These are phyloP conservation scores for Colletotrichum sublineola DNA, from an alignment of 2,329 filamentous ascomycete genomes.

Conservation along the genomic window DNA sequence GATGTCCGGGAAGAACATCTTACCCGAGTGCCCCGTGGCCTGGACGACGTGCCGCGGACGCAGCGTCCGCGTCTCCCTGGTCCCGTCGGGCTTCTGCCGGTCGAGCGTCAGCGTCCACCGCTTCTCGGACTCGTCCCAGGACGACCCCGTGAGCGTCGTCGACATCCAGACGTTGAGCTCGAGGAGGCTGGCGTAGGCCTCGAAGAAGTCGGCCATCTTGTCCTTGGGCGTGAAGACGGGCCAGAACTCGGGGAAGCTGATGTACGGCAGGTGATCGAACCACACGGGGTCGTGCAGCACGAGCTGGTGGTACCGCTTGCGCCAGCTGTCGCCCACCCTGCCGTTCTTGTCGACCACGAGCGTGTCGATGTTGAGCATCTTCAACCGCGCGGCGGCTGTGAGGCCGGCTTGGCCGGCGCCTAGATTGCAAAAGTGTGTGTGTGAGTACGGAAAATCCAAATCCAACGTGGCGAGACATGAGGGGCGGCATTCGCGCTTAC, in stretches of 20 bases:
- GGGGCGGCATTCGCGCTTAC: conserved; percentile 25
- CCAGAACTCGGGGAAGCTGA: conserved; percentile 72
- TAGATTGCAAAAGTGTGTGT: background rate
- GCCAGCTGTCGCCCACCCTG: conserved; percentile 71
- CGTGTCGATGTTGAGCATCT: conserved; percentile 65
- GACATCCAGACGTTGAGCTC: conserved; percentile 75
- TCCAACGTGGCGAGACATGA: no score
- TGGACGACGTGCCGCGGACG: conserved; percentile 75
- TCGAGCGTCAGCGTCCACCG: conserved; percentile 70
- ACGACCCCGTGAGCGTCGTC: conserved; percentile 59
- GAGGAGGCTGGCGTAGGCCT: conserved; percentile 70
- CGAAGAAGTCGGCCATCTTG: conserved; percentile 75
- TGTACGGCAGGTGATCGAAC: conserved; percentile 70
- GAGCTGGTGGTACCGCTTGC: conserved; percentile 67
- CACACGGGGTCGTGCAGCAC: conserved; percentile 75
- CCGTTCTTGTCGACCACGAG: conserved; percentile 66
- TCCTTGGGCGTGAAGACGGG: conserved; percentile 77
- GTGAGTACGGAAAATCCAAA: no score
- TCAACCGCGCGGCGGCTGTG: conserved; percentile 65
- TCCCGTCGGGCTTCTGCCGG: conserved; percentile 57
- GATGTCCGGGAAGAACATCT: conserved; percentile 69
- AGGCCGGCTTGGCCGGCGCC: conserved; percentile 66
- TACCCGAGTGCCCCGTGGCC: conserved; percentile 77
- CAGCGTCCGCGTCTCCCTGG: conserved; percentile 65
- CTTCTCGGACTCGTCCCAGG: conserved; percentile 62